Base-by-base conservation (phyloP, 1,284 basidiomycete species). In the Filobasidium uniguttulatum region DNA sequence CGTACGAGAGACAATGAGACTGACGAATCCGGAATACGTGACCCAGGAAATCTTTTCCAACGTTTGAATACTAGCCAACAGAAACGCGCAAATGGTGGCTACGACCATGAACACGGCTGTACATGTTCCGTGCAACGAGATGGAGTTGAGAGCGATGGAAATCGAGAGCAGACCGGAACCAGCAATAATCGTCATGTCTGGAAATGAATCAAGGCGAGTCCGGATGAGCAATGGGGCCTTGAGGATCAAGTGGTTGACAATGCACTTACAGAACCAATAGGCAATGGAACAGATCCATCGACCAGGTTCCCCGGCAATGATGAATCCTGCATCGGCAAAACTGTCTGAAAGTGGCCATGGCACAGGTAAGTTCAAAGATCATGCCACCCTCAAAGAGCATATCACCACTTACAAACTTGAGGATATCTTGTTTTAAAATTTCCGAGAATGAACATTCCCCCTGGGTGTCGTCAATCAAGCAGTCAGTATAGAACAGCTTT, bases 371-470 rank as follows among this genome's bases (percentile, higher is more conserved):
- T n/a, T n/a, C n/a, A n/a, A n/a, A n/a, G n/a, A n/a, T n/a, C n/a
- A n/a, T n/a, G n/a, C n/a, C n/a, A n/a, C n/a, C n/a, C n/a, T n/a
- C n/a, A n/a, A n/a, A n/a, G n/a, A n/a, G n/a, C n/a, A n/a, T n/a
- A 9, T n/a, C 31, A 33, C 9, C 31, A 19, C 36, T 38, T 5
- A 38, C 4, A 77, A 4, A 77, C 75, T 23, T 70, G 68, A 3
- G 74, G 75, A 56, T 78, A 76, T 49, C 75, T 75, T 15, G 76
- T 53, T 62, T 77, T 78, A 70, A 78, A 78, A 60, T 76, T 72
- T 40, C 77, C 71, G 34, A 77, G 64, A 3, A 77, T 60, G 55
- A 76, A 77, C 36, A 38, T 38, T 19, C 36, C 36, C 4, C 36
- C 36, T 38, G 23, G 15, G 15, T 34, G 5, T 12, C 35, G 36